Evolutionary conservation across 1,139 yeast genomes (phyloP), one percentile per base, ranked within the genome.

Genomic region (Suhomyces guaymorum): DNA sequence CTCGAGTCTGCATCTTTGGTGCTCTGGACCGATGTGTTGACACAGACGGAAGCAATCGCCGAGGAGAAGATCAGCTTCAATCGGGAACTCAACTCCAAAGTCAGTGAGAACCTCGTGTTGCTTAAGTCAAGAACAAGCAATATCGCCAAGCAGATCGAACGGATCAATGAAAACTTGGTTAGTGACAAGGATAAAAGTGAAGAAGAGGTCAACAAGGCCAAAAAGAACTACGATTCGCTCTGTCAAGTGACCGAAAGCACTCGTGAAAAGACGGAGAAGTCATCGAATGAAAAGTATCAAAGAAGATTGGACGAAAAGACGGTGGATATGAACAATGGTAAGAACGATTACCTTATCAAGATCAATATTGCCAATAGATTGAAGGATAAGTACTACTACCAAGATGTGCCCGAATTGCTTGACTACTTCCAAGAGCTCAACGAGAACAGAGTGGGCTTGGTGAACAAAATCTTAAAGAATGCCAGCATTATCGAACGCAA

Each of bases 361-460:
- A 81, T 94, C 52, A 85, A 80, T 51, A 77, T 87, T 25, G 94
- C 96, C 34, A 94, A 94, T 61, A 73, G 97, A 44, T 66, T 90
- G 43, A 94, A 92, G 62, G 97, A 90, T 59, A 92, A 92, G 59
- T 89, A 82, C 61, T 90, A 73, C 58, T 90, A 85, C 54, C 97
- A 92, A 61, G 98, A 94, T 59, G 65, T 89, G 14, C 99, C 99
- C 0, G 97, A 90, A 60, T 62, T 88, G 24, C 69, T 92, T 46
- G 98, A 94, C 59, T 77, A 89, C 31, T 66, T 82, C 49, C 98
- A 94, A 61, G 88, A 83, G 51, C 64, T 90, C 47, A 87, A 86
- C 56, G 96, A 92, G 57, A 73, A 81, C 24, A 77, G 92, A 43
- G 90, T 87, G 2, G 71, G 77, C 13, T 74, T 84, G 43, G 54